These are phyloP conservation scores for Babesia sp. DNA, from an alignment of 169 alveolate species.

Conservation along the genomic window DNA sequence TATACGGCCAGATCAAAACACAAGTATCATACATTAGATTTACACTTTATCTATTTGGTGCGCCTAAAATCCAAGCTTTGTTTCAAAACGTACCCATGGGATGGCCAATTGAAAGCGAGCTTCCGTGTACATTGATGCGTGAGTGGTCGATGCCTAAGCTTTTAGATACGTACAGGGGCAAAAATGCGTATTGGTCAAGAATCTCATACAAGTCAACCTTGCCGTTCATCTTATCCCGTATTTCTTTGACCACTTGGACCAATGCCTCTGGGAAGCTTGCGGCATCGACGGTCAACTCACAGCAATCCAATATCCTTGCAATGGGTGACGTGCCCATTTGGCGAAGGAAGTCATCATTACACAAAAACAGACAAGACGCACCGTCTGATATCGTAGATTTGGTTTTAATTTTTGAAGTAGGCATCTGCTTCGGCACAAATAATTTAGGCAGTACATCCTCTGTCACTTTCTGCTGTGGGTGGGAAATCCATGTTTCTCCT, in stretches of 20 bases:
- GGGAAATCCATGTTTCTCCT: slow-evolving; percentile 46
- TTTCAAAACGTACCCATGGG: slow-evolving; percentile 56
- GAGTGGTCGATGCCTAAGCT: slow-evolving; percentile 59
- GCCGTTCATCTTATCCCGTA: slow-evolving; percentile 6
- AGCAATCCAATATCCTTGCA: slow-evolving; percentile 61
- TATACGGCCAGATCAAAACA: too few relatives aligned
- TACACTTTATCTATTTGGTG: too few relatives aligned
- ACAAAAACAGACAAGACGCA: slow-evolving; percentile 12
- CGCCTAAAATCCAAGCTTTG: too few relatives aligned
- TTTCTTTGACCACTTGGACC: slow-evolving; percentile 36
- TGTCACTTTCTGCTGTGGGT: slow-evolving; percentile 8
- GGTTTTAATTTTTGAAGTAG: not conserved
- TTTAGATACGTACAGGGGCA: slow-evolving; percentile 58
- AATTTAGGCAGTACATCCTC: slow-evolving; percentile 24
- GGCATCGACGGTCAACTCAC: slow-evolving; percentile 57
- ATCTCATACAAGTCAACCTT: slow-evolving; percentile 71
- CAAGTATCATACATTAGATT: too few relatives aligned
- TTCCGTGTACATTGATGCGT: slow-evolving; percentile 69
- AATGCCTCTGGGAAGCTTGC: slow-evolving; percentile 54
- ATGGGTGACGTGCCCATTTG: slow-evolving; percentile 48
- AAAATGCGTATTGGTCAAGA: slow-evolving; percentile 66
- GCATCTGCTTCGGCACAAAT: slow-evolving; percentile 1
- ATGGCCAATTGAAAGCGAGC: slow-evolving; percentile 69
- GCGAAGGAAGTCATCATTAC: not conserved
- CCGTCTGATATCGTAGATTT: slow-evolving; percentile 42